A percentile compares a stretch with the other conserved stretches of the same genome.
phyloP scores from a whole-genome alignment of 2,329 filamentous ascomycete species.

The Bipolaris oryzae region DNA sequence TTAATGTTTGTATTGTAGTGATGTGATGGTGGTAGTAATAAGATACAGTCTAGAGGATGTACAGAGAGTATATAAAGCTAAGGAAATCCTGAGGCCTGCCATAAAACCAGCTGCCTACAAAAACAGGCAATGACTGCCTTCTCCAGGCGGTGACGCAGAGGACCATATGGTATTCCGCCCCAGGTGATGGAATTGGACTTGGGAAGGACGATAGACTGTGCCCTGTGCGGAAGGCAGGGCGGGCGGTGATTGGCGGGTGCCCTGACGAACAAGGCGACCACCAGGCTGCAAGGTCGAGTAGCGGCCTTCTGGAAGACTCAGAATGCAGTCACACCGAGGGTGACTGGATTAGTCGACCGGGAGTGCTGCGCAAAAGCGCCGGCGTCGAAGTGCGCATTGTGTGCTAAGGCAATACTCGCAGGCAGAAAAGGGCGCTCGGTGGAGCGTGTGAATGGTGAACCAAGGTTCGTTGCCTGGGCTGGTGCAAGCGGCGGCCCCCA shows the following conservation, averaged over 20 bases:
- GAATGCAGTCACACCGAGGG: slow-evolving; percentile 22
- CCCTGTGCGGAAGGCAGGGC: slow-evolving; percentile 25
- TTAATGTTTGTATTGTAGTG: slow-evolving; percentile 16
- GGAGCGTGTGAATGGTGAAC: slow-evolving; percentile 29
- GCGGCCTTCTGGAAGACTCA: slow-evolving; percentile 31
- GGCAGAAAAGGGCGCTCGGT: slow-evolving; percentile 34
- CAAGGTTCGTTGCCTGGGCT: slow-evolving; percentile 41
- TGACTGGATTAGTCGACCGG: slow-evolving; percentile 41
- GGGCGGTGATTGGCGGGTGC: slow-evolving; percentile 27
- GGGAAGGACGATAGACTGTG: slow-evolving; percentile 28
- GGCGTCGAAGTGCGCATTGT: slow-evolving; percentile 22
- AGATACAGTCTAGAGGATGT: slow-evolving; percentile 15
- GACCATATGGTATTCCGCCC: slow-evolving; percentile 21
- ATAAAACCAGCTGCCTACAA: slow-evolving; percentile 20
- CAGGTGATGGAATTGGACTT: slow-evolving; percentile 22
- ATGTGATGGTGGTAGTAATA: slow-evolving; percentile 2
- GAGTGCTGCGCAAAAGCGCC: slow-evolving; percentile 34
- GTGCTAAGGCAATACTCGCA: slow-evolving; percentile 31
- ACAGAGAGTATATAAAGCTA: slow-evolving; percentile 25
- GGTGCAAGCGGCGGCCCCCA: slow-evolving; percentile 24
- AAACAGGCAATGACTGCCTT: slow-evolving; percentile 41
- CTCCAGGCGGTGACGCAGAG: slow-evolving; percentile 40
- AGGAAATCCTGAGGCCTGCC: slow-evolving; percentile 32
- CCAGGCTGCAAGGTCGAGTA: slow-evolving; percentile 37
- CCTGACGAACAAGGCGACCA: slow-evolving; percentile 34